Evolutionary conservation across 192 early-diverging fungal species (phyloP).

Genomic region (Rhizophagus sp.): DNA sequence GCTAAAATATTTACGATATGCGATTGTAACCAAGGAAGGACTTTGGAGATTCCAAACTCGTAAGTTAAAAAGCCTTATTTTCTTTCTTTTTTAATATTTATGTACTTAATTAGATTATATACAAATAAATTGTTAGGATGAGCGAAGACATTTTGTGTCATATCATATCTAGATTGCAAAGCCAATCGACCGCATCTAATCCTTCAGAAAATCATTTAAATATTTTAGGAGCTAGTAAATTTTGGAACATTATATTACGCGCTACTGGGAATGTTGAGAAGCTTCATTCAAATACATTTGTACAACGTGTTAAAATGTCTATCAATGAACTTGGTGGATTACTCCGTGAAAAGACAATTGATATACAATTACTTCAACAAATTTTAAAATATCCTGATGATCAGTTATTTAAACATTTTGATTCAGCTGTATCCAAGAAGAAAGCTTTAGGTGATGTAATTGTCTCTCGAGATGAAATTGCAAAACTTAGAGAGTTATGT

Average conservation of each 20-base stretch:
- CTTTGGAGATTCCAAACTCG: not conserved
- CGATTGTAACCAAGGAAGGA: not conserved
- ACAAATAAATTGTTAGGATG: not conserved
- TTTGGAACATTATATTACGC: not conserved
- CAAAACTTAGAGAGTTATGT: not conserved
- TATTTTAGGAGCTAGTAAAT: not conserved
- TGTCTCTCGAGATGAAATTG: not conserved
- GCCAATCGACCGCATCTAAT: not conserved
- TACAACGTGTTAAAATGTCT: not conserved
- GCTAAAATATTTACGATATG: not conserved
- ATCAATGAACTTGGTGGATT: not conserved
- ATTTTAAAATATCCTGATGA: not conserved
- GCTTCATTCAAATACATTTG: not conserved
- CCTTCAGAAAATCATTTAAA: not conserved
- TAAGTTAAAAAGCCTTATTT: not conserved
- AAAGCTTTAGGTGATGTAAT: not conserved
- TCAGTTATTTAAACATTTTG: not conserved
- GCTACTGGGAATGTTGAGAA: not conserved
- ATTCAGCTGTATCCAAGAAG: not conserved
- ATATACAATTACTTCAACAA: not conserved
- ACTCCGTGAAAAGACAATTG: not conserved
- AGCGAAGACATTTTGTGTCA: conserved; percentile 7
- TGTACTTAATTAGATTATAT: not conserved
- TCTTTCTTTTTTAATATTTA: not conserved
- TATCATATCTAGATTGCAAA: not conserved